These are phyloP conservation scores for Colletotrichum magnum DNA, from an alignment of 2,329 filamentous ascomycete genomes.

Conservation along the genomic window DNA sequence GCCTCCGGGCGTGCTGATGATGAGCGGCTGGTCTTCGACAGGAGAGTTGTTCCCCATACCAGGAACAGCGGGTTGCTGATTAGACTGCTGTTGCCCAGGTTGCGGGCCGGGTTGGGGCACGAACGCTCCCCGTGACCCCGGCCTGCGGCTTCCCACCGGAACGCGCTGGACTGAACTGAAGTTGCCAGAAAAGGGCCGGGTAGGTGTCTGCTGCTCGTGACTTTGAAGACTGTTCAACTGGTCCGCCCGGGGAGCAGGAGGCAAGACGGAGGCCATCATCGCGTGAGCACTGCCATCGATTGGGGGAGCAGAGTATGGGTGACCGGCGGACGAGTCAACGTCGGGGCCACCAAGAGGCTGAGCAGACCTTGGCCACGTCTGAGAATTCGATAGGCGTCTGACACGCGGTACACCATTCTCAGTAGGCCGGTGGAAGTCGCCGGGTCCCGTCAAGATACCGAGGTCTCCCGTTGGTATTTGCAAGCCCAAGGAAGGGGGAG, in stretches of 20 bases:
- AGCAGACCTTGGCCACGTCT: constrained; percentile 63
- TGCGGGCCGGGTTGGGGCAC: constrained; percentile 34
- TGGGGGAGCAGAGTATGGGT: constrained; percentile 59
- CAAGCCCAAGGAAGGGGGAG: constrained; percentile 44
- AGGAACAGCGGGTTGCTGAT: constrained; percentile 17
- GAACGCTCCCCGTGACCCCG: constrained; percentile 38
- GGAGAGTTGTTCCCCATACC: constrained; percentile 42
- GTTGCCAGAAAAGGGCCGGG: constrained; percentile 60
- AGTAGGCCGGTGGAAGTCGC: constrained; percentile 3
- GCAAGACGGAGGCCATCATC: constrained; percentile 52
- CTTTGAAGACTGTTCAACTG: constrained; percentile 56
- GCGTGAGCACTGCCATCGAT: constrained; percentile 49
- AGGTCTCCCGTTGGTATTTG: constrained; percentile 48
- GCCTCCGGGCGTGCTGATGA: constrained; percentile 72
- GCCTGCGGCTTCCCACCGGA: constrained; percentile 53
- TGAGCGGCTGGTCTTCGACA: constrained; percentile 66
- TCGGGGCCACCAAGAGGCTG: constrained; percentile 41
- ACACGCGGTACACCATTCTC: constrained; percentile 35
- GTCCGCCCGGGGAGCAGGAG: constrained; percentile 55
- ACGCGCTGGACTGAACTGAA: constrained; percentile 58
- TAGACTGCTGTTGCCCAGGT: constrained; percentile 7
- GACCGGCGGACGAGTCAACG: constrained; percentile 43
- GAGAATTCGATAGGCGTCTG: constrained; percentile 53
- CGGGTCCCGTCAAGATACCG: constrained; percentile 27
- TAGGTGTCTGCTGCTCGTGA: constrained; percentile 54